Base-by-base conservation (phyloP, 495 filamentous ascomycete species). In the Xylaria cubensis region DNA sequence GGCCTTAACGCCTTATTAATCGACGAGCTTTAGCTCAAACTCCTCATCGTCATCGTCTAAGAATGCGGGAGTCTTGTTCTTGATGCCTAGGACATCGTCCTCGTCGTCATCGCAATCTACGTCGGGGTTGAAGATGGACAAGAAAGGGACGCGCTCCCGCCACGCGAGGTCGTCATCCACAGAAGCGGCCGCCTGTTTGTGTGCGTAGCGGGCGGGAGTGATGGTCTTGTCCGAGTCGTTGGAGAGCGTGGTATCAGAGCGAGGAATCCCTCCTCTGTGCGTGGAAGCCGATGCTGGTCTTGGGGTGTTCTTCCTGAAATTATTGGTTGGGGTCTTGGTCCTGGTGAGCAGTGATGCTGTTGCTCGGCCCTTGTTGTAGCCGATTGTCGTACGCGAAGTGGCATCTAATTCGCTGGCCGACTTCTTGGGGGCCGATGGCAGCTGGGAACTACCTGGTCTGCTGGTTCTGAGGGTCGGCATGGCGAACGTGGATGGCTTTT, bases 291-390 rank as follows among this genome's bases (percentile, higher is more conserved):
- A 59, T 10, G 42, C 17, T 13, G 62, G 32, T 3, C 62, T n/a
- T 50, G 78, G 26, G 12, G 59, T 67, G 24, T 65, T 55, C 46
- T 26, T 55, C 19, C 21, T 68, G 41, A 17, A 41, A 12, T 34
- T 69, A 10, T 21, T 69, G 61, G 50, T 32, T 66, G 56, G 44
- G 48, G 42, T 65, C 2, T 56, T 79, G 39, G 75, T 71, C 34
- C 75, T 78, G 12, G 80, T 75, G 15, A 86, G 75, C 7, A 78
- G 76, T 7, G 79, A 79, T 1, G 91, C 91, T 17, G 90, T 86
- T 19, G 85, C 86, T 19, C 94, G 87, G 36, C 94, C 93, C 76
- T 91, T 93, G 64, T 88, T 90, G 77, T 94, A 95, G 8, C 94
- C 94, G 36, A 97, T 81, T 0, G 94, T 97, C 59, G 88, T 92